Evolutionary conservation across 441 rosid species (phyloP).

Genomic region (Bocquillonia castaneifolia): DNA sequence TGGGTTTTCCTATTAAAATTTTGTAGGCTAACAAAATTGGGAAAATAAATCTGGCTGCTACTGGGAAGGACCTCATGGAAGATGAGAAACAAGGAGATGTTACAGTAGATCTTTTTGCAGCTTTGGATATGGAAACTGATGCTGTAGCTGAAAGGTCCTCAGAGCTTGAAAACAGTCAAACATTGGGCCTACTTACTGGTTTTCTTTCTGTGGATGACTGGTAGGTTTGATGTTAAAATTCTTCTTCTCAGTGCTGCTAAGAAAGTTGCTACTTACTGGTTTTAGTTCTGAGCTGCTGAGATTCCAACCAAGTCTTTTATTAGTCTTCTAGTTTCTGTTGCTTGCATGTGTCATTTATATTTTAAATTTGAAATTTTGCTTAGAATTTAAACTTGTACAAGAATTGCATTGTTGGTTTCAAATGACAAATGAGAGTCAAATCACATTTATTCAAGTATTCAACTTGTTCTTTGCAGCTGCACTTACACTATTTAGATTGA

Average conservation of each 20-base stretch:
- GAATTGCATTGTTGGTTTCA: neutral
- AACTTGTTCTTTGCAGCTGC: neutral
- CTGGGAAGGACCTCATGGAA: conserved; percentile 99
- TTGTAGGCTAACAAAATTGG: conserved; percentile 97
- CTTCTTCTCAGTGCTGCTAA: neutral
- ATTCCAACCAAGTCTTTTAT: neutral
- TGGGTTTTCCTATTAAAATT: conserved; percentile 10
- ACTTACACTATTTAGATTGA: neutral
- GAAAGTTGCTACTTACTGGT: neutral
- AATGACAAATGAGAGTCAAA: neutral
- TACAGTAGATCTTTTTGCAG: conserved; percentile 83
- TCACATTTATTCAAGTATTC: neutral
- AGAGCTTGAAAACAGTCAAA: conserved; percentile 87
- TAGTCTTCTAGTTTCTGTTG: neutral
- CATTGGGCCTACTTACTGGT: conserved; percentile 90
- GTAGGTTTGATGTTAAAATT: conserved; percentile 38
- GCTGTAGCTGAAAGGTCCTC: conserved; percentile 74
- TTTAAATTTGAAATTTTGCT: neutral
- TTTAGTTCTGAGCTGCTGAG: neutral
- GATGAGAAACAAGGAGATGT: conserved; percentile 99
- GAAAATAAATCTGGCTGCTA: conserved; percentile 97
- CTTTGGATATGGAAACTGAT: conserved; percentile 91
- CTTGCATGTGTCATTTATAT: neutral
- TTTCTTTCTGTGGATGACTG: conserved; percentile 97
- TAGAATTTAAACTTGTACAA: neutral